These are phyloP conservation scores for Aspergillus sp. DNA, from an alignment of 2,329 filamentous ascomycete genomes.

Conservation along the genomic window DNA sequence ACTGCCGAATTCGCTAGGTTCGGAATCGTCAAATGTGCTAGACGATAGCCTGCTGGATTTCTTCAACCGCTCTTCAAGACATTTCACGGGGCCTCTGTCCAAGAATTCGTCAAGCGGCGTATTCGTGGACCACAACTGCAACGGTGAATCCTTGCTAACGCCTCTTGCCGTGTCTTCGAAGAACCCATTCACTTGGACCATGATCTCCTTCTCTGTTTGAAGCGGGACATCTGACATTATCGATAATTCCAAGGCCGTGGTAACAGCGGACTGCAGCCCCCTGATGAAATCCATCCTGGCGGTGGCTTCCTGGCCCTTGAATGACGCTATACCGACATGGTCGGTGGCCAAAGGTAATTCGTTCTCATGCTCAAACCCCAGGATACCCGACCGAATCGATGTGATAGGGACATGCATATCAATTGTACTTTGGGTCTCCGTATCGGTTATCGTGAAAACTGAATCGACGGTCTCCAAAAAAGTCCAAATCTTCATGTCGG, in stretches of 20 bases:
- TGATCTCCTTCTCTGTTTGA: slow-evolving; percentile 53
- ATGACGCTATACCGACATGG: slow-evolving; percentile 31
- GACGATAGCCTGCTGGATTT: slow-evolving; percentile 21
- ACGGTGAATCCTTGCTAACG: slow-evolving; percentile 44
- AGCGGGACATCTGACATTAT: slow-evolving; percentile 46
- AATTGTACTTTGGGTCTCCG: slow-evolving; percentile 43
- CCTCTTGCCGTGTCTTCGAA: slow-evolving; percentile 61
- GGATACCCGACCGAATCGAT: slow-evolving; percentile 43
- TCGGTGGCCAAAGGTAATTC: slow-evolving; percentile 33
- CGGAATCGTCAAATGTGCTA: slow-evolving; percentile 28
- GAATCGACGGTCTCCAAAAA: slow-evolving; percentile 65
- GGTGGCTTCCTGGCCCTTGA: slow-evolving; percentile 28
- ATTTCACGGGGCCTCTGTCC: slow-evolving; percentile 55
- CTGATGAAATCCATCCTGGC: slow-evolving; percentile 29
- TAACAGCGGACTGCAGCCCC: slow-evolving; percentile 22
- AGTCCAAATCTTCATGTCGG: slow-evolving; percentile 62
- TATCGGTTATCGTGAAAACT: slow-evolving; percentile 47
- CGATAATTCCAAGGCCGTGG: slow-evolving; percentile 26
- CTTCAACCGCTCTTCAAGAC: slow-evolving; percentile 54
- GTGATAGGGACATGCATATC: slow-evolving; percentile 61
- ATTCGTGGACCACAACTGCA: slow-evolving; percentile 34
- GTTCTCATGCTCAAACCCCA: slow-evolving; percentile 34
- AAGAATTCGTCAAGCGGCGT: slow-evolving; percentile 50
- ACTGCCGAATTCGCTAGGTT: slow-evolving; percentile 31
- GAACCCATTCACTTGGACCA: slow-evolving; percentile 60